Evolutionary conservation across 441 rosid genomes (phyloP).

Genomic region (Monsonia emarginata): DNA sequence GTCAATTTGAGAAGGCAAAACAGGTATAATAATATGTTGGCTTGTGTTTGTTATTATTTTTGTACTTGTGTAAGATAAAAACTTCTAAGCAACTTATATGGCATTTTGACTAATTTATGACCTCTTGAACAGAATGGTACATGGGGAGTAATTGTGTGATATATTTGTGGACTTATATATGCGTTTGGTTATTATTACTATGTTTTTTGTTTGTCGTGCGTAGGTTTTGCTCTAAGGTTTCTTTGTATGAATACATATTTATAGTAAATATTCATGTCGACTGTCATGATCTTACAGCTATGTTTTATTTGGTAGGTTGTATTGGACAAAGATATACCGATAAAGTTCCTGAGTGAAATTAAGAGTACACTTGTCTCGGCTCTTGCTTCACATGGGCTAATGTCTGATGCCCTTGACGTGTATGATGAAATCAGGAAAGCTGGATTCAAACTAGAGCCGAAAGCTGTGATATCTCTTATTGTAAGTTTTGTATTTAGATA

Average conservation of each 20-base stretch:
- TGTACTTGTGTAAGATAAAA: not conserved
- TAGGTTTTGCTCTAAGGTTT: not conserved
- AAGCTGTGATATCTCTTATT: slow-evolving; percentile 50
- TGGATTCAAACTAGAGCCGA: slow-evolving; percentile 43
- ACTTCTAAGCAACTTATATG: not conserved
- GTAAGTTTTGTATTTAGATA: slow-evolving; percentile 37
- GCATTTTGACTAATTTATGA: not conserved
- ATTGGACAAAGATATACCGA: slow-evolving; percentile 31
- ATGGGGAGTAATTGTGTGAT: not conserved
- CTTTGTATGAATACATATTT: not conserved
- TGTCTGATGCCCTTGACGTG: slow-evolving; percentile 49
- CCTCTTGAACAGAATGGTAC: not conserved
- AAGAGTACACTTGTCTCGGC: slow-evolving; percentile 60
- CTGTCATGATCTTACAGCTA: slow-evolving; percentile 1
- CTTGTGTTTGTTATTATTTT: slow-evolving; percentile 1
- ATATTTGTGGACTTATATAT: not conserved
- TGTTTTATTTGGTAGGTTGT: slow-evolving; percentile 43
- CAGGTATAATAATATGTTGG: slow-evolving; percentile 34
- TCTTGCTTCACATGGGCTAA: slow-evolving; percentile 59
- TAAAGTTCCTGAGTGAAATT: slow-evolving; percentile 41
- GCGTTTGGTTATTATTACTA: not conserved
- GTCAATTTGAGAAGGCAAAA: slow-evolving; percentile 74
- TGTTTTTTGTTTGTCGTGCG: not conserved
- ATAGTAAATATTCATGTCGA: not conserved
- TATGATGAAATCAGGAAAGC: slow-evolving; percentile 60